Base-by-base conservation (phyloP, 345 rosid genomes). In the Lepidium didymum region DNA sequence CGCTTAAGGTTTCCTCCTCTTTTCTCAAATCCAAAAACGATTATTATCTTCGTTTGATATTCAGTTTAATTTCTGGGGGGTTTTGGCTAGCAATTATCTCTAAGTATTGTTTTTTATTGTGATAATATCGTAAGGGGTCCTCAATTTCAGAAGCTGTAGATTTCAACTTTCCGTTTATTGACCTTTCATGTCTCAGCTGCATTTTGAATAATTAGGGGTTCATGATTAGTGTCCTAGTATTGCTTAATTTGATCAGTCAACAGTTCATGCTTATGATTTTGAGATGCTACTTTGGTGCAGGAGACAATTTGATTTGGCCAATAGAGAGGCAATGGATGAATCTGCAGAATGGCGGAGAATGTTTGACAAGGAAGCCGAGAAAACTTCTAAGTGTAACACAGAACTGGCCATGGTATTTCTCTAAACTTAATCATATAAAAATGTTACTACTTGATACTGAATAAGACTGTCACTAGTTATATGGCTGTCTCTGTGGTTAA, bases 271-370 rank as follows among this genome's bases (percentile, higher is more conserved):
- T 45, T 5, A 62, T 12, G 62, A 14, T 53, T 53, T 46, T 38
- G 29, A 15, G 49, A 6, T 58, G 14, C 41, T 35, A 44, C 33
- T 0, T 38, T 68, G 51, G 69, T 84, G 80, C 49, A 93, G 97
- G 76, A 83, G 82, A 71, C 91, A 94, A 70, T 90, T 94, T 67
- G 99, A 94, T 85, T 79, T 90, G 8, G 97, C 97, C 0, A 87
- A 88, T 73, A 82, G 86, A 66, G 97, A 94, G 56, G 97, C 99
- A 44, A 79, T 88, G 92, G 96, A 94, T 65, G 99, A 90, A 75
- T 87, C 99, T 57, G 96, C 97, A 1, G 99, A 87, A 34, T 94
- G 99, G 99, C 77, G 99, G 55, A 62, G 75, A 80, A 84, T 77
- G 72, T 94, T 82, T 70, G 99, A 90, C 53, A 69, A 35, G 29